A percentile compares a stretch with the other conserved stretches of the same genome.
Evolutionary conservation across 2,329 filamentous ascomycete genomes (phyloP).

Genomic region (Cladosporium sp.): DNA sequence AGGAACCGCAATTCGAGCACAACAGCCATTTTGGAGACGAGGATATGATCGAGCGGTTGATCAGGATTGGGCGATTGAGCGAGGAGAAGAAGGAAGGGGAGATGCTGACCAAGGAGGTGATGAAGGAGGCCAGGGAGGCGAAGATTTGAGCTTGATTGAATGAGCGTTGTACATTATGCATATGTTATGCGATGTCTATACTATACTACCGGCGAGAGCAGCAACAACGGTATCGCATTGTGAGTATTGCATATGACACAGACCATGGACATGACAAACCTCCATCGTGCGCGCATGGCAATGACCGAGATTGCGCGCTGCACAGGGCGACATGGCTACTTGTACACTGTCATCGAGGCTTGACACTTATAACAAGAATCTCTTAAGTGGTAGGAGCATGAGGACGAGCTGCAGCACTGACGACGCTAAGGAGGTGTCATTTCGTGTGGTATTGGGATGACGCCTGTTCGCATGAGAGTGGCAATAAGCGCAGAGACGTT

Average conservation of each 20-base stretch:
- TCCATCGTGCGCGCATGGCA: not conserved
- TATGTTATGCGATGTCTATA: not conserved
- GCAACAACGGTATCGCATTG: not conserved
- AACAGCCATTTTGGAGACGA: conserved; percentile 67
- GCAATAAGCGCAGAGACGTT: not conserved
- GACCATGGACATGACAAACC: not conserved
- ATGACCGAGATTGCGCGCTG: not conserved
- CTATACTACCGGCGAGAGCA: not conserved
- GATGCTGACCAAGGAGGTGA: conserved; percentile 41
- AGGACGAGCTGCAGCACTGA: conserved; percentile 5
- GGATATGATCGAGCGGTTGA: conserved; percentile 61
- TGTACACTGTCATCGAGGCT: not conserved
- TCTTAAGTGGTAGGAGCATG: conserved; percentile 6
- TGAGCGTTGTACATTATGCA: not conserved
- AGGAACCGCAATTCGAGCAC: conserved; percentile 82
- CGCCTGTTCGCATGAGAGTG: not conserved
- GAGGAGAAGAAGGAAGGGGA: conserved; percentile 55
- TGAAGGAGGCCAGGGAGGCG: conserved; percentile 37
- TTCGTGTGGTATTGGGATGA: conserved; percentile 1
- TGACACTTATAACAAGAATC: not conserved
- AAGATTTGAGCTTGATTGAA: conserved; percentile 36
- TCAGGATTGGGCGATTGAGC: conserved; percentile 59
- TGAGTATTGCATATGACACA: conserved; percentile 8
- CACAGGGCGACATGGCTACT: not conserved
- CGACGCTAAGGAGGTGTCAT: conserved; percentile 4